These are phyloP conservation scores for Hyaloscypha bicolor DNA, from an alignment of 495 filamentous ascomycete species.

Conservation along the genomic window DNA sequence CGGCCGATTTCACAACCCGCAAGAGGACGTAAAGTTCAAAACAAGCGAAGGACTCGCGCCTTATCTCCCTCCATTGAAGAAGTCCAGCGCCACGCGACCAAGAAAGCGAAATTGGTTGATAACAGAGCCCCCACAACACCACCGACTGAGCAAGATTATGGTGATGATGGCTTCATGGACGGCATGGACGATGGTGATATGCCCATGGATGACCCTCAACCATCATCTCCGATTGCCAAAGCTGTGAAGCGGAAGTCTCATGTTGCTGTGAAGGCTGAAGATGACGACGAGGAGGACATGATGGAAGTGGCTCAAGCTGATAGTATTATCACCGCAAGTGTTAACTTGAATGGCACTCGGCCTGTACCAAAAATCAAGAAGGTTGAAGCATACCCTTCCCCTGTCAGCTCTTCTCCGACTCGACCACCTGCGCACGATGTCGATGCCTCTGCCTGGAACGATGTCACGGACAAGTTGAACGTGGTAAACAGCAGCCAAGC, in stretches of 20 bases:
- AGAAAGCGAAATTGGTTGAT: conserved; percentile 53
- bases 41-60: conserved; percentile 75
- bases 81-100: conserved; percentile 43
- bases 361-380: conserved; percentile 77
- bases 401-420: conserved; percentile 75
- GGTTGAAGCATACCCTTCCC: conserved; percentile 61
- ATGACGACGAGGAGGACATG: conserved; percentile 76
- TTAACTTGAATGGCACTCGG: conserved; percentile 86
- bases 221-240: conserved; percentile 85
- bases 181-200: conserved; percentile 58
- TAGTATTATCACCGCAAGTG: conserved; percentile 63
- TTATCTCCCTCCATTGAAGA: conserved; percentile 70
- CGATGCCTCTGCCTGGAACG: conserved; percentile 87
- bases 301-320: conserved; percentile 79
- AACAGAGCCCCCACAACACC: conserved; percentile 45
- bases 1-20: conserved; percentile 54
- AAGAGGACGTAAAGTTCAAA: conserved; percentile 69
- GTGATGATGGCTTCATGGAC: conserved; percentile 55
- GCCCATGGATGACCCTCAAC: conserved; percentile 81
- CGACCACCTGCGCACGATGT: conserved; percentile 59
- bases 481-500: conserved; percentile 68
- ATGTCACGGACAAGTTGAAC: conserved; percentile 84
- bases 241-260: conserved; percentile 73
- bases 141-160: conserved; percentile 43
- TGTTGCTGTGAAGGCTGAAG: conserved; percentile 59